These are phyloP conservation scores for Scenedesmus sp. DNA, from an alignment of 163 green algal genomes.

Conservation along the genomic window DNA sequence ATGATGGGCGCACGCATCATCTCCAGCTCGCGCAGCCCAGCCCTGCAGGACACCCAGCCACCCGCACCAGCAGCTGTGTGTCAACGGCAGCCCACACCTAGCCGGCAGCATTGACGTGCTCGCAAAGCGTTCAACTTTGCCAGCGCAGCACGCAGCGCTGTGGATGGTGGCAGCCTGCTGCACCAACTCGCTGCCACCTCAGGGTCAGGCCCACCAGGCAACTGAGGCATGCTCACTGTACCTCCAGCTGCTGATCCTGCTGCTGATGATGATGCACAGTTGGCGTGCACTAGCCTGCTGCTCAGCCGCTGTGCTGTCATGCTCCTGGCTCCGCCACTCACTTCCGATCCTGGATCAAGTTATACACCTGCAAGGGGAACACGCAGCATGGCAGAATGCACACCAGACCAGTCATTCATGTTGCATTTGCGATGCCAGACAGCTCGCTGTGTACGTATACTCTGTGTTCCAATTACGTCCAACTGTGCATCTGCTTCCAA, in stretches of 20 bases:
- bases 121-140: no score
- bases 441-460: no score
- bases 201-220: background rate
- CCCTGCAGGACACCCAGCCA: background rate
- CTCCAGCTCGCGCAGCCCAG: constrained; percentile 35
- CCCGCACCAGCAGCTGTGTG: background rate
- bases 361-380: constrained; percentile 28
- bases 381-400: background rate
- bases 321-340: background rate
- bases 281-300: background rate
- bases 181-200: background rate
- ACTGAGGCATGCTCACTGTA: background rate
- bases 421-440: background rate
- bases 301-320: background rate
- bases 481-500: no score
- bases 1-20: constrained; percentile 45
- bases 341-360: constrained; percentile 52
- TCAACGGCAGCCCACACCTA: no score
- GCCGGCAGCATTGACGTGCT: no score
- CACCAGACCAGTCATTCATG: background rate
- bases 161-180: constrained; percentile 3
- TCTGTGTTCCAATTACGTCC: no score
- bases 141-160: background rate
- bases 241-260: background rate
- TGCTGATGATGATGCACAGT: background rate